Base-by-base conservation (phyloP, 768 basidiomycete genomes). In the Psilocybe tampanensis region DNA sequence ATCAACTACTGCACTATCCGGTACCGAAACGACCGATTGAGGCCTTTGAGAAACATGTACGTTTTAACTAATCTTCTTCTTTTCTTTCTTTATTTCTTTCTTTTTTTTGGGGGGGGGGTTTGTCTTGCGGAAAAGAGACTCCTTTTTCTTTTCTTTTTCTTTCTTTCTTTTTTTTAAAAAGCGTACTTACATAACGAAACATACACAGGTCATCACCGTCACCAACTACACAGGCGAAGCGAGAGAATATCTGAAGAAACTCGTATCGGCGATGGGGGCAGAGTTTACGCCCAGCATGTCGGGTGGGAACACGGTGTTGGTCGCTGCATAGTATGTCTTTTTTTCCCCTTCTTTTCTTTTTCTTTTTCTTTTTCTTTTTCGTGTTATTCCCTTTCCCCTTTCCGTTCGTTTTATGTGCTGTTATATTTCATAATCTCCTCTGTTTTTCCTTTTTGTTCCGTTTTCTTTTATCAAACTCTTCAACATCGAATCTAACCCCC, bases 141-240 rank as follows among this genome's bases (percentile, higher is more conserved):
- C 44, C 12, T 47, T 34, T 24, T 44, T 17, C 42, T 15, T 26
- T 41, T 15, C 18, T 48, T 47, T 47, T 50, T 29, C 6, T 49
- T 13, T 11, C 33, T 29, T 24, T 45, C 53, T 34, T 42, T 29
- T 57, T 32, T 36, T 19, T 44, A 19, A 24, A 19, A 44, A 44
- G 5, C 7, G 19, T 21, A 9, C 19, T 50, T 17, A 50, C 19
- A n/a, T 1, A 34, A 17, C 24, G 24, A 19, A 33, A 23, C n/a
- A n/a, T n/a, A 24, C 22, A 50, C 48, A 94, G 90, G 79, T 84
- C 61, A 86, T 96, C 53, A 91, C 94, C 0, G 78, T 96, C 1
- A 94, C 94, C 0, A 95, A 95, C 66, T 96, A 95, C 68, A 90
- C 91, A 0, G 94, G 95, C 2, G 85, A 88, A 34, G 81, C 90